These are phyloP conservation scores for Kodamaea fungicola DNA, from an alignment of 1,139 yeast species.

Conservation along the genomic window DNA sequence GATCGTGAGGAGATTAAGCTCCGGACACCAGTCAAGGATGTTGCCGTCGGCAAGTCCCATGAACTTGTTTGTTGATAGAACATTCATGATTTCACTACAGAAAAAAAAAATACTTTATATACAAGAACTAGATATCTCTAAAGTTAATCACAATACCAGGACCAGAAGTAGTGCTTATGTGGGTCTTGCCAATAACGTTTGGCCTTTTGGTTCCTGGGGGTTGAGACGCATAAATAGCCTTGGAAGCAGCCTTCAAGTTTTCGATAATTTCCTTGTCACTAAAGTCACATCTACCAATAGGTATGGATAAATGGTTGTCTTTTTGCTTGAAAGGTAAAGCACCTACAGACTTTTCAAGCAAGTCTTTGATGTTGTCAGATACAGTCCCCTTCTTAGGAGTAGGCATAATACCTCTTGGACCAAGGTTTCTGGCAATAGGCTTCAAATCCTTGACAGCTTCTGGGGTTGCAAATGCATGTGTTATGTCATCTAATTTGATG, in stretches of 20 bases:
- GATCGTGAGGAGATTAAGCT: conserved; percentile 50
- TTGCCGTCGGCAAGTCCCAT: conserved; percentile 41
- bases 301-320: conserved; percentile 56
- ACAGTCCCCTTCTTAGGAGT: conserved; percentile 84
- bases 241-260: conserved; percentile 69
- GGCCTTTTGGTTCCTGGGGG: conserved; percentile 62
- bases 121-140: conserved; percentile 11
- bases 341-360: conserved; percentile 59
- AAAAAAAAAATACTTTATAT: background rate
- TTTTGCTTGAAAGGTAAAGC: conserved; percentile 72
- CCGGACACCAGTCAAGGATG: conserved; percentile 53
- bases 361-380: conserved; percentile 54
- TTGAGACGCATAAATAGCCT: conserved; percentile 60
- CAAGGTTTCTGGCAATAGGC: conserved; percentile 71
- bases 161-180: conserved; percentile 69
- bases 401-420: conserved; percentile 92
- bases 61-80: conserved; percentile 18
- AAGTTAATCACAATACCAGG: conserved; percentile 75
- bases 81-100: background rate
- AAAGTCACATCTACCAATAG: conserved; percentile 78
- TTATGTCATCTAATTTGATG: conserved; percentile 52
- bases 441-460: conserved; percentile 64
- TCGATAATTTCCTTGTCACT: conserved; percentile 71
- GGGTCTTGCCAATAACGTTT: conserved; percentile 67
- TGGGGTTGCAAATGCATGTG: conserved; percentile 82